A percentile compares a stretch with the other conserved stretches of the same genome.
Conservation (phyloP, 2,329 filamentous ascomycete species). For the Magnaporthiopsis incrustans region DNA sequence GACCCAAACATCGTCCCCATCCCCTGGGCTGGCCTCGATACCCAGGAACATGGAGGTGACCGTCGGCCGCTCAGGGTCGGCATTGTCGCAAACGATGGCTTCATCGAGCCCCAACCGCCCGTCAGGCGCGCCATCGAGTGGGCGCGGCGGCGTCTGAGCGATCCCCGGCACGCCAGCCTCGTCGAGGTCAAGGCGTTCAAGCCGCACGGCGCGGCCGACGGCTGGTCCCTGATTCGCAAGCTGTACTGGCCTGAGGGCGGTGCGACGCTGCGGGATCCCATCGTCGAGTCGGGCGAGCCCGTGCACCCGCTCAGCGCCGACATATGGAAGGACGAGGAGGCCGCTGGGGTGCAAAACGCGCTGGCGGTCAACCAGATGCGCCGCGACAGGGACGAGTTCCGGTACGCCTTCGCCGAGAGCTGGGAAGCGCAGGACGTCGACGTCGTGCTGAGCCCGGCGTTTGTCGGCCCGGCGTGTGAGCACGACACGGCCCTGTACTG, state of each 20-base stretch:
- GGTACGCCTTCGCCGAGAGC: slow-evolving; percentile 23
- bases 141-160: slow-evolving; percentile 26
- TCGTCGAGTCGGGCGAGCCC: slow-evolving; percentile 33
- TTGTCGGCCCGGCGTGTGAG: slow-evolving; percentile 26
- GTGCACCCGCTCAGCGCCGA: slow-evolving; percentile 34
- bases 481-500: slow-evolving; percentile 40
- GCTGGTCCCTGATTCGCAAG: slow-evolving; percentile 22
- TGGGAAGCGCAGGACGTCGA: slow-evolving; percentile 29
- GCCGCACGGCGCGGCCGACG: slow-evolving; percentile 22
- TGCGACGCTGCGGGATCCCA: slow-evolving; percentile 19
- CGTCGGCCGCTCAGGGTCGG: slow-evolving; percentile 41
- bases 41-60: slow-evolving; percentile 15
- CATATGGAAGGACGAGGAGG: slow-evolving; percentile 24
- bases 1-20: slow-evolving; percentile 53
- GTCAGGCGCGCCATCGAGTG: slow-evolving; percentile 44
- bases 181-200: slow-evolving; percentile 28
- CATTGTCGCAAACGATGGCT: slow-evolving; percentile 57
- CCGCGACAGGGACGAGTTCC: slow-evolving; percentile 22
- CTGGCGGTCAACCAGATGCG: slow-evolving; percentile 16
- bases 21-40: slow-evolving; percentile 38
- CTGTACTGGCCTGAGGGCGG: slow-evolving; percentile 41
- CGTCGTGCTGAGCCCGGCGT: slow-evolving; percentile 26
- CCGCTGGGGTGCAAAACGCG: slow-evolving; percentile 11
- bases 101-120: slow-evolving; percentile 59
- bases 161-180: slow-evolving; percentile 8